Evolutionary conservation across 805 yeast species (phyloP).

Genomic region (Myxozyma sirexii): DNA sequence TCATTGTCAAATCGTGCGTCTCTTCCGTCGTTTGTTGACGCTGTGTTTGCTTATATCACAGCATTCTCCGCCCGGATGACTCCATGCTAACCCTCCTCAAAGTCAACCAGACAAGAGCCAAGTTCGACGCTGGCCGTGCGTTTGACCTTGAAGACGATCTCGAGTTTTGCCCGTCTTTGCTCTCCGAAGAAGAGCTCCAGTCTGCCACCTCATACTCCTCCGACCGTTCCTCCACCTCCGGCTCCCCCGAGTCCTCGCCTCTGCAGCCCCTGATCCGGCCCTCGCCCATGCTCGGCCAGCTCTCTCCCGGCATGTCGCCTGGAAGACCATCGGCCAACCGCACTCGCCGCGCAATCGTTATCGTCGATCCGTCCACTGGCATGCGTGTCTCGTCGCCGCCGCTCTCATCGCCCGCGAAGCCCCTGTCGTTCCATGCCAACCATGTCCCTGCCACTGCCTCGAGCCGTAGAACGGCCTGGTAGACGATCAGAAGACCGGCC

Average conservation of each 20-base stretch:
- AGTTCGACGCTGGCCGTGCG: slow-evolving; percentile 64
- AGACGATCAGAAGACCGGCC: background rate
- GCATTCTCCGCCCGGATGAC: background rate
- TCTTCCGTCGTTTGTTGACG: background rate
- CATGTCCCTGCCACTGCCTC: slow-evolving; percentile 12
- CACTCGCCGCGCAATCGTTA: slow-evolving; percentile 46
- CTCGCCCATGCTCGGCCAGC: slow-evolving; percentile 21
- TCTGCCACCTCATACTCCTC: slow-evolving; percentile 27
- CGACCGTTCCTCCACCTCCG: slow-evolving; percentile 34
- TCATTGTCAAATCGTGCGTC: slow-evolving; percentile 11
- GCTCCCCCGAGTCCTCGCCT: slow-evolving; percentile 36
- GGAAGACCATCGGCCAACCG: slow-evolving; percentile 22
- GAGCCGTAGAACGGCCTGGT: slow-evolving; percentile 26
- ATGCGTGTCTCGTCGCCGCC: slow-evolving; percentile 52
- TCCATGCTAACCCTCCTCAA: background rate
- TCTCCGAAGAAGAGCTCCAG: slow-evolving; percentile 36
- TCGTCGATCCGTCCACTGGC: slow-evolving; percentile 60
- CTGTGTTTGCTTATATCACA: background rate
- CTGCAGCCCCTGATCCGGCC: slow-evolving; percentile 31
- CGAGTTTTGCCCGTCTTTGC: slow-evolving; percentile 62
- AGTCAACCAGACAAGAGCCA: slow-evolving; percentile 37
- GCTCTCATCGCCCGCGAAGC: slow-evolving; percentile 27
- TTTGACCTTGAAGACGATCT: slow-evolving; percentile 72
- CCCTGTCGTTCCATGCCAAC: slow-evolving; percentile 4
- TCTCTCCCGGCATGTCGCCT: slow-evolving; percentile 28